Base-by-base conservation (phyloP, 2,329 filamentous ascomycete species). In the Chaetomiaceae sp. region DNA sequence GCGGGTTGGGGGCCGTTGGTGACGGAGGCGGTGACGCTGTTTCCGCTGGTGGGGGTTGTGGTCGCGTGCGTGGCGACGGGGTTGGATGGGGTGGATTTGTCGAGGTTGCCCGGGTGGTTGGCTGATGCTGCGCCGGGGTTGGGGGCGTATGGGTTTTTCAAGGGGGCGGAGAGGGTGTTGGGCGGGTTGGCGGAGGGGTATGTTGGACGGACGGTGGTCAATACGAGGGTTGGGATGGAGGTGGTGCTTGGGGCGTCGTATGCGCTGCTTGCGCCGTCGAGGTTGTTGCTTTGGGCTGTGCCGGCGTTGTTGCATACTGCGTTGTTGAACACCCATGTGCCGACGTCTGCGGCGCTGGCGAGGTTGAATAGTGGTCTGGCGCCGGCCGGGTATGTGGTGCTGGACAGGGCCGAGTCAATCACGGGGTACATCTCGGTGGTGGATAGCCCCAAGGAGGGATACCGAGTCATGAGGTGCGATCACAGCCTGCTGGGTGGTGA, bases 401-500 rank as follows among this genome's bases (percentile, higher is more conserved):
- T 97, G 39, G 91, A 90, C 42, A 83, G 93, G 10, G 77, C 81
- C 58, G 93, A 97, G 68, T 96, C 90, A 0, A 69, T 86, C 43
- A 97, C 93, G 0, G 93, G 93, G 6, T 97, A 99, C 64, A 76
- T 99, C 38, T 96, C 92, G 0, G 88, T 99, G 1, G 66, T 96
- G 21, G 88, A 99, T 58, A 93, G 83, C 64, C 65, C 76, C 7
- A 70, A 83, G 5, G 75, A 81, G 34, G 79, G 83, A 1, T 96
- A 88, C 68, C 81, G 90, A 2, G 82, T 91, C 14, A 81, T 99
- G 76, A 82, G 93, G 54, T 96, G 90, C 66, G 93, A 97, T 62
- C 93, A 99, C 67, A 96, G 90, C 62, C 76, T 99, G 27, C 77
- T 99, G 1, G 93, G 93, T 35, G 93, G 93, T 31, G 87, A 96